Conservation (phyloP, 345 rosid genomes). For the Populus nigra region DNA sequence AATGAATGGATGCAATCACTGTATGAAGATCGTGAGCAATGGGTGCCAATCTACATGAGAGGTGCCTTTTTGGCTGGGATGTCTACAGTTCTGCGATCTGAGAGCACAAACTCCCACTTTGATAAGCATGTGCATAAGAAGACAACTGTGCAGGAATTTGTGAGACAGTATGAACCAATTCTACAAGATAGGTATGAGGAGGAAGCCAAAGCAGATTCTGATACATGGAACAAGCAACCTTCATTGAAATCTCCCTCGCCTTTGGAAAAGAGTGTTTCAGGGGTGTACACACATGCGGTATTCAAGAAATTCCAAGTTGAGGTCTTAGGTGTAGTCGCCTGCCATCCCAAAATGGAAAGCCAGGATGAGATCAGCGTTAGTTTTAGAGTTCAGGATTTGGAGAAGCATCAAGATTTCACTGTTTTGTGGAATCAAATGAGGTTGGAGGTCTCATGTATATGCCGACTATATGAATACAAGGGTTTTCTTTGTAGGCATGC, state of each 20-base stretch:
- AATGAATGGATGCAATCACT: conserved; percentile 51
- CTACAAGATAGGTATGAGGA: conserved; percentile 63
- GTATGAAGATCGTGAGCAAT: conserved; percentile 56
- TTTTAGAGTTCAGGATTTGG: conserved; percentile 65
- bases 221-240: conserved; percentile 62
- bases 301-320: conserved; percentile 65
- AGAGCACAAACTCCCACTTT: conserved; percentile 53
- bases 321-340: conserved; percentile 64
- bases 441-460: conserved; percentile 53
- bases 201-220: conserved; percentile 70
- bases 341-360: conserved; percentile 57
- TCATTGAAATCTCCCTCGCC: conserved; percentile 70
- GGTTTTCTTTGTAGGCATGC: conserved; percentile 73
- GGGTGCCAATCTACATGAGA: conserved; percentile 61
- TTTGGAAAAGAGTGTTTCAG: conserved; percentile 63
- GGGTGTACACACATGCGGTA: conserved; percentile 56
- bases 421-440: conserved; percentile 49
- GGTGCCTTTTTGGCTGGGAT: conserved; percentile 57
- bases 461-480: conserved; percentile 58
- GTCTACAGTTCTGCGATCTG: conserved; percentile 55
- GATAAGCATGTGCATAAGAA: conserved; percentile 68
- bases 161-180: conserved; percentile 51
- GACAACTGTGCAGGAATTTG: conserved; percentile 57
- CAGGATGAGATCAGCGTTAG: conserved; percentile 43
- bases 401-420: conserved; percentile 47